Base-by-base conservation (phyloP, 768 basidiomycete genomes). In the Leccinum boreale region DNA sequence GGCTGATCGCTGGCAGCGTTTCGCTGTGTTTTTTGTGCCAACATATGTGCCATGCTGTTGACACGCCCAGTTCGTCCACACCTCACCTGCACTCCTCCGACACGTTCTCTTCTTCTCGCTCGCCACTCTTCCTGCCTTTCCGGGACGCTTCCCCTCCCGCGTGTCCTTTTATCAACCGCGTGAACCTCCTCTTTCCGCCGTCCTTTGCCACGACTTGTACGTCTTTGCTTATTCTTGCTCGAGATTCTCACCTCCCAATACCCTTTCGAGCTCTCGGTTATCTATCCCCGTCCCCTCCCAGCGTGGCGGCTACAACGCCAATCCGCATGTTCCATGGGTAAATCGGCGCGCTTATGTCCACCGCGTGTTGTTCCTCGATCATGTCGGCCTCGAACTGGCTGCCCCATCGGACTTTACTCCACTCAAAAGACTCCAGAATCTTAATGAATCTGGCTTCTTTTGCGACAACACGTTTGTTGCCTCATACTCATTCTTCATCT, bases 341-440 rank as follows among this genome's bases (percentile, higher is more conserved):
- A 78, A 75, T 75, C 75, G 75, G 77, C 77, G 77, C 78, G 77
- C 78, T 81, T 79, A 77, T 75, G 68, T 67, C 66, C 62, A 73
- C 80, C 85, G 81, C 85, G 81, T 87, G 86, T 80, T 75, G 78
- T 76, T 73, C 74, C 76, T 81, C 84, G 86, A 90, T 89, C 86
- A 81, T 69, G 71, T 75, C 78, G 77, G 78, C 78, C 80, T 78
- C 76, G 77, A 77, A 67, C 77, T 78, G 78, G 72, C 73, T 77
- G 79, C 66, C 62, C 50, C 67, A 70, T 81, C 83, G 83, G 84
- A 78, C 74, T 73, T 79, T 80, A 78, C 85, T 87, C 87, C 86
- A 90, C 86, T 79, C 75, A 80, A 82, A 83, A 81, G 74, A 72
- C 78, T 77, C 76, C 77, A 74, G 76, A 68, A 71, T 69, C 72